phyloP scores from a whole-genome alignment of 352 stramenopile genomes.

The Thalassiosira sp. region DNA sequence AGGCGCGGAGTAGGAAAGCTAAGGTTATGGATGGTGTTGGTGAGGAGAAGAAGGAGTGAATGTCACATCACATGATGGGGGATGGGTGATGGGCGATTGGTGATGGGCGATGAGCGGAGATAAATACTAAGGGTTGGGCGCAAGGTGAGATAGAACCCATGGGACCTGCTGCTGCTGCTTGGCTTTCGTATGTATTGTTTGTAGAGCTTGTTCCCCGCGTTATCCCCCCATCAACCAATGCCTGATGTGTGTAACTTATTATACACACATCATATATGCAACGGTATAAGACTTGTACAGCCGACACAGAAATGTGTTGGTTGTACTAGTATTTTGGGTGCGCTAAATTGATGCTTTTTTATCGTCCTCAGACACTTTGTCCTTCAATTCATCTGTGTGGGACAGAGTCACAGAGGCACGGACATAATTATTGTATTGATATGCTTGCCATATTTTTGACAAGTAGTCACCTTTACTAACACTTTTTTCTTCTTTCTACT shows the following conservation, averaged over 20 bases:
- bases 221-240: too few relatives aligned
- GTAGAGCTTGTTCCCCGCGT: too few relatives aligned
- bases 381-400: slow-evolving; percentile 23
- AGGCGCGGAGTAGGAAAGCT: slow-evolving; percentile 53
- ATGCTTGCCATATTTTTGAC: slow-evolving; percentile 1
- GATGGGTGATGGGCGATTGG: too few relatives aligned
- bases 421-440: slow-evolving; percentile 25
- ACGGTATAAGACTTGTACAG: not conserved
- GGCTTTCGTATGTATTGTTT: too few relatives aligned
- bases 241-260: too few relatives aligned
- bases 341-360: slow-evolving; percentile 22
- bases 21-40: slow-evolving; percentile 40
- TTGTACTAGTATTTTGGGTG: not conserved
- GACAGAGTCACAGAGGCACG: slow-evolving; percentile 51
- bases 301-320: not conserved
- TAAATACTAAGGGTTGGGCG: too few relatives aligned
- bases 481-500: not conserved
- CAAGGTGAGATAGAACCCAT: too few relatives aligned
- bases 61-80: too few relatives aligned
- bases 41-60: slow-evolving; percentile 1
- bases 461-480: slow-evolving; percentile 8
- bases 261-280: too few relatives aligned
- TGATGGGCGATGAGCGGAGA: too few relatives aligned
- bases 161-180: too few relatives aligned
- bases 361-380: slow-evolving; percentile 52